Percentiles rank a stretch among this genome's conserved stretches.
phyloP scores from a whole-genome alignment of 2,329 filamentous ascomycete species.

The Apiospora sp. region DNA sequence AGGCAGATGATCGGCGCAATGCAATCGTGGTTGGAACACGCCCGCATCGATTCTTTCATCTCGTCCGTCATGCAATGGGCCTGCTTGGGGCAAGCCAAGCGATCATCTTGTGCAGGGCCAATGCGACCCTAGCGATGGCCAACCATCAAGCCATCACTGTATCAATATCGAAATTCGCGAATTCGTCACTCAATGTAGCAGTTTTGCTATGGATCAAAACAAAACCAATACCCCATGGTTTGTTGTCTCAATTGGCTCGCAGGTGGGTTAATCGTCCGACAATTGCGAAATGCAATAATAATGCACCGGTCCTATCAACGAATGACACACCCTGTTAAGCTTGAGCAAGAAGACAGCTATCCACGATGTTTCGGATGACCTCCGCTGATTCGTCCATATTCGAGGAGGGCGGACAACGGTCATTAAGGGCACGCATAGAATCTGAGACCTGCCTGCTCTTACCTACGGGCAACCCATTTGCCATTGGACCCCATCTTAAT shows the following conservation, averaged over 20 bases:
- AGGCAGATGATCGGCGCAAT: slow-evolving; percentile 10
- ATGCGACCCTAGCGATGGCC: neutral
- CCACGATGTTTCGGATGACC: neutral
- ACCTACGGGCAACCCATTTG: neutral
- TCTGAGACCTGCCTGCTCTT: slow-evolving; percentile 1
- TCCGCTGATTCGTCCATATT: neutral
- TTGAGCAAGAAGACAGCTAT: neutral
- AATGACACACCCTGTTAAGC: neutral
- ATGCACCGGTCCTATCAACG: neutral
- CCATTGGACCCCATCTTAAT: neutral
- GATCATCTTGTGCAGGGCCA: neutral
- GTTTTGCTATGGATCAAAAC: neutral
- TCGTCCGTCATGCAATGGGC: slow-evolving; percentile 7
- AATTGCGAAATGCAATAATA: neutral
- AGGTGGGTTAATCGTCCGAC: slow-evolving; percentile 2
- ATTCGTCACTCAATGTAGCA: neutral
- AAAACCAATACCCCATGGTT: neutral
- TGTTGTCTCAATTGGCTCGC: neutral
- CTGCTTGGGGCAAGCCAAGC: slow-evolving; percentile 12
- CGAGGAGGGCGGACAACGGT: neutral
- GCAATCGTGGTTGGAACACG: slow-evolving; percentile 17
- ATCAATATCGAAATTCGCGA: neutral
- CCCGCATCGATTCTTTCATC: slow-evolving; percentile 12
- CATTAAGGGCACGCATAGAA: neutral
- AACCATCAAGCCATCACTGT: neutral